Percentiles rank a stretch among this genome's conserved stretches.
Conservation (phyloP, 2,329 filamentous ascomycete species). For the Cytospora leucostoma region DNA sequence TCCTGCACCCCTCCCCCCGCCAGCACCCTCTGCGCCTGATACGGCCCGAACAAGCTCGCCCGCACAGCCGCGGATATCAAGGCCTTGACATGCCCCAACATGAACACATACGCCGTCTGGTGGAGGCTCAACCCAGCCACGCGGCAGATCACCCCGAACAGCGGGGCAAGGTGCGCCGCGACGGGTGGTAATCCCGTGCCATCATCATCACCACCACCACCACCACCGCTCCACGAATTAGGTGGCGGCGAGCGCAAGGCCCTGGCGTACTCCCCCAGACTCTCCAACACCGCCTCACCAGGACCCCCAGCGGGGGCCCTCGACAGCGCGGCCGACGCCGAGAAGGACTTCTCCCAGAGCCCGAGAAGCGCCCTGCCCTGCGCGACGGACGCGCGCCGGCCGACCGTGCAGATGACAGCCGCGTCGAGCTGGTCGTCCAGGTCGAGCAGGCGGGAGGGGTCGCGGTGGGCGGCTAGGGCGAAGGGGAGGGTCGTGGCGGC, state of each 20-base stretch:
- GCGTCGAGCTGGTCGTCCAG: conserved; percentile 80
- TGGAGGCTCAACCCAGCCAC: conserved; percentile 61
- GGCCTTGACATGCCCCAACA: conserved; percentile 76
- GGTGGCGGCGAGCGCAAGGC: conserved; percentile 15
- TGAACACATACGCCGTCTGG: conserved; percentile 72
- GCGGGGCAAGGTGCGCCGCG: conserved; percentile 68
- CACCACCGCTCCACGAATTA: background rate
- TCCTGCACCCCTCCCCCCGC: conserved; percentile 60
- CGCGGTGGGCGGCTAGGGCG: conserved; percentile 66
- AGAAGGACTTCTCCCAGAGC: conserved; percentile 75
- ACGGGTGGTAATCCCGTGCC: conserved; percentile 42
- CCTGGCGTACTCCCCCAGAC: conserved; percentile 16
- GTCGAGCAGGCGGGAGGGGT: conserved; percentile 50
- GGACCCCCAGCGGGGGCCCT: conserved; percentile 12
- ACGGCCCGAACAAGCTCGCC: conserved; percentile 77
- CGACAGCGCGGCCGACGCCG: conserved; percentile 37
- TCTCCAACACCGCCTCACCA: conserved; percentile 28
- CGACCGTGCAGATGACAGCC: conserved; percentile 76
- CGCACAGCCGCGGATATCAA: conserved; percentile 75
- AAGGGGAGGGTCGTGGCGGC: conserved; percentile 75
- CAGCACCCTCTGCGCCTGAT: conserved; percentile 74
- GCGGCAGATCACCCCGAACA: conserved; percentile 67
- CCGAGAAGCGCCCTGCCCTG: conserved; percentile 74
- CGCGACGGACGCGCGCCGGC: conserved; percentile 70
- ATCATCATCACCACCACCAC: background rate